A percentile compares a stretch with the other conserved stretches of the same genome.
Conservation (phyloP, 108 stramenopile species). For the Poteriospumella lacustris region DNA sequence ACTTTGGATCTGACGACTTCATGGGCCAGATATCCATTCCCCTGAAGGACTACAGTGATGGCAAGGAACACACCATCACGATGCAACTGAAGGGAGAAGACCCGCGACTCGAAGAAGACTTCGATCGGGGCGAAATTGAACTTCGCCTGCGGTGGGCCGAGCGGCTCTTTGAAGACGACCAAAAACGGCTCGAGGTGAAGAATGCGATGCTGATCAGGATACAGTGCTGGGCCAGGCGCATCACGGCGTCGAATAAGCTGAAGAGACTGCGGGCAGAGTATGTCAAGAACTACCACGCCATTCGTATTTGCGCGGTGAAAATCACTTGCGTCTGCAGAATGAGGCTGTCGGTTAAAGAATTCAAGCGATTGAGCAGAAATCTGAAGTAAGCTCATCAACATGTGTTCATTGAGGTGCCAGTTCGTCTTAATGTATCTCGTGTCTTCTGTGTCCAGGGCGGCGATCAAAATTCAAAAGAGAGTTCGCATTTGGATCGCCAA, state of each 20-base stretch:
- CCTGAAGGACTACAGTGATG: conserved; percentile 25
- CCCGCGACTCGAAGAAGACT: neutral
- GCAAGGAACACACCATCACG: neutral
- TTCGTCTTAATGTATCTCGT: neutral
- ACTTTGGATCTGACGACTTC: conserved; percentile 37
- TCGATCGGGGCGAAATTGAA: conserved; percentile 41
- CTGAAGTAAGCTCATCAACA: neutral
- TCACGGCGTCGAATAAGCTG: neutral
- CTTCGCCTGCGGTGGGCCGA: conserved; percentile 41
- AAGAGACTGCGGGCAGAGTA: neutral
- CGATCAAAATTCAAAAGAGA: conserved; percentile 25
- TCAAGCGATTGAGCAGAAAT: neutral
- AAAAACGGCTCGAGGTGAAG: neutral
- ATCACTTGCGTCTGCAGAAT: conserved; percentile 2
- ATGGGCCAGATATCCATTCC: conserved; percentile 29
- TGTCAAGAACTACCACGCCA: neutral
- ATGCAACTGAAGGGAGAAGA: conserved; percentile 10
- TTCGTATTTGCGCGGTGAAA: neutral
- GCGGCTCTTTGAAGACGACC: neutral
- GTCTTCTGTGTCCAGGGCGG: neutral
- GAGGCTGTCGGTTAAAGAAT: neutral
- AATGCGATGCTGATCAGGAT: neutral
- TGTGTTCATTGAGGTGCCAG: neutral
- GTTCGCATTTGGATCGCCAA: conserved; percentile 18
- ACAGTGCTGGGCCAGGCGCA: neutral